phyloP scores from a whole-genome alignment of 73 alveolate species.

The Urostyla sp. region DNA sequence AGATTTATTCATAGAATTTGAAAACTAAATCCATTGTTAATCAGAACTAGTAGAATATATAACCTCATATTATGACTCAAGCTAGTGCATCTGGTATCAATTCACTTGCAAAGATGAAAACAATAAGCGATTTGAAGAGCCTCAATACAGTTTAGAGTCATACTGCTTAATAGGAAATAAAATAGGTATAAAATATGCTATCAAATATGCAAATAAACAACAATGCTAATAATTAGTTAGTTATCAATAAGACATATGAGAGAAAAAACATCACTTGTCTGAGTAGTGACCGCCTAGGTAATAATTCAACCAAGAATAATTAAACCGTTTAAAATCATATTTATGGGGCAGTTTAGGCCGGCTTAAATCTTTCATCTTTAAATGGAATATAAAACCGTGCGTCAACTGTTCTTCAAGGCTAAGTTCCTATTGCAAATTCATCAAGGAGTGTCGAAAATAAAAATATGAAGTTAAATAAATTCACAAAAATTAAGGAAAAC shows the following conservation, averaged over 20 bases:
- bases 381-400: too few relatives aligned
- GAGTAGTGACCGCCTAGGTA: constrained; percentile 39
- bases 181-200: constrained; percentile 19
- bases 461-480: constrained; percentile 1
- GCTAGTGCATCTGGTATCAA: constrained; percentile 24
- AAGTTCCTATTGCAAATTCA: too few relatives aligned
- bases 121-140: constrained; percentile 2
- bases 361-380: too few relatives aligned
- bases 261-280: constrained; percentile 39
- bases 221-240: neutral
- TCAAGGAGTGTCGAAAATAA: constrained; percentile 1
- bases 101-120: constrained; percentile 46
- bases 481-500: neutral
- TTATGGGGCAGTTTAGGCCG: too few relatives aligned
- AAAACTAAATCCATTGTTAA: constrained; percentile 32
- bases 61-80: constrained; percentile 33
- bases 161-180: constrained; percentile 6
- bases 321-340: too few relatives aligned
- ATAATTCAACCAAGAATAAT: too few relatives aligned
- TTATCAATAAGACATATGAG: neutral
- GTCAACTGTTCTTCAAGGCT: too few relatives aligned
- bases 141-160: neutral
- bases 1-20: constrained; percentile 3
- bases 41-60: neutral
- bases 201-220: constrained; percentile 16